phyloP scores from a whole-genome alignment of 1,284 basidiomycete genomes.

The Tilletia indica region DNA sequence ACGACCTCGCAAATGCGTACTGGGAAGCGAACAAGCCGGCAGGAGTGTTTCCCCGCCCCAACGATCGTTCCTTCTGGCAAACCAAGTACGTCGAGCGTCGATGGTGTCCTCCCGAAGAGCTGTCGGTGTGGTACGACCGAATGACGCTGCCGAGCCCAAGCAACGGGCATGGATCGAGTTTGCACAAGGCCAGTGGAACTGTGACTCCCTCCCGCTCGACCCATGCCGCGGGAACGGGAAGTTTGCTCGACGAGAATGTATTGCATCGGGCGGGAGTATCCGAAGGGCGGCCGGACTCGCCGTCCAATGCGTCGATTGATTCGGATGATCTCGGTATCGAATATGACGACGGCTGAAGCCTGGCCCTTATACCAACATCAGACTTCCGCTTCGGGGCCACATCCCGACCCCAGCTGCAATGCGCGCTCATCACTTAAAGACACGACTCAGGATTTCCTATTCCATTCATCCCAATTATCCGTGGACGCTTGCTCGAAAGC shows the following conservation, averaged over 20 bases:
- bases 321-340: constrained; percentile 16
- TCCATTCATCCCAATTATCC: too few species aligned
- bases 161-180: not conserved
- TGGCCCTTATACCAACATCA: too few species aligned
- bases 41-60: constrained; percentile 14
- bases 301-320: constrained; percentile 31
- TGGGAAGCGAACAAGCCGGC: constrained; percentile 36
- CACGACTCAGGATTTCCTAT: too few species aligned
- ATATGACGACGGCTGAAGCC: constrained; percentile 1
- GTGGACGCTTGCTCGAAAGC: too few species aligned
- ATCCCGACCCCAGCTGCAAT: too few species aligned
- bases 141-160: not conserved
- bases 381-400: too few species aligned
- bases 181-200: not conserved
- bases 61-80: constrained; percentile 18
- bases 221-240: too few species aligned
- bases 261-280: too few species aligned
- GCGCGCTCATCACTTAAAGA: too few species aligned
- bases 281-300: not conserved
- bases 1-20: constrained; percentile 33
- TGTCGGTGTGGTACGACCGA: not conserved
- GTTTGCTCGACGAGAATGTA: too few species aligned
- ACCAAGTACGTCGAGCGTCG: constrained; percentile 12
- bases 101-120: constrained; percentile 16
- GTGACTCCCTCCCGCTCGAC: not conserved